Evolutionary conservation across 148 eudicot genomes (phyloP).

Genomic region (Nepenthes mirabilis): DNA sequence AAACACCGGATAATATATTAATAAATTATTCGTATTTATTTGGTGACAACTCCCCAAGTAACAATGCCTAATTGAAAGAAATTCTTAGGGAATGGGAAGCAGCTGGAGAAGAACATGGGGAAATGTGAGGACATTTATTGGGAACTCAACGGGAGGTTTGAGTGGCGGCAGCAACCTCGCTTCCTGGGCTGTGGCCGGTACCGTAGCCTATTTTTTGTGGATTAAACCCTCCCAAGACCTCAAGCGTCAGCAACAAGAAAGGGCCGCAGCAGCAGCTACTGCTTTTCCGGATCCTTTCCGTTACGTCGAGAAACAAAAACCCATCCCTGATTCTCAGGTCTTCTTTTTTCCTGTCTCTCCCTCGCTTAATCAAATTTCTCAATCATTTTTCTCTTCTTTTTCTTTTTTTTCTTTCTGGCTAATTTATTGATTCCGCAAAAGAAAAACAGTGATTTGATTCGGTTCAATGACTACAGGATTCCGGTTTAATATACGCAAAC

Average conservation of each 20-base stretch:
- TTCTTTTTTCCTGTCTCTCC: background rate
- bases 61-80: too few relatives aligned
- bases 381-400: background rate
- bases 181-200: slow-evolving; percentile 52
- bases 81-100: slow-evolving; percentile 1
- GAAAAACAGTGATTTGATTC: background rate
- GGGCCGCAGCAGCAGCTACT: slow-evolving; percentile 1
- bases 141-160: slow-evolving; percentile 48
- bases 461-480: background rate
- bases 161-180: slow-evolving; percentile 39
- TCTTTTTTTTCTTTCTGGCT: background rate
- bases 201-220: slow-evolving; percentile 55
- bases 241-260: slow-evolving; percentile 25
- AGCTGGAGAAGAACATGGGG: slow-evolving; percentile 23
- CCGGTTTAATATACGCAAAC: background rate
- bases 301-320: slow-evolving; percentile 63
- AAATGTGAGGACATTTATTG: slow-evolving; percentile 32
- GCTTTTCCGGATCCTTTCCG: slow-evolving; percentile 51
- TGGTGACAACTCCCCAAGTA: too few relatives aligned
- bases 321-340: slow-evolving; percentile 80
- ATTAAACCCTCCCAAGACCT: slow-evolving; percentile 50
- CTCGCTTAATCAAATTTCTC: background rate
- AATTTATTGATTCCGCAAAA: background rate
- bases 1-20: too few relatives aligned
- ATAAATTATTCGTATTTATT: too few relatives aligned